Evolutionary conservation across 1,139 yeast genomes (phyloP), one percentile per base, ranked within the genome.

Genomic region (Meyerozyma sp.): DNA sequence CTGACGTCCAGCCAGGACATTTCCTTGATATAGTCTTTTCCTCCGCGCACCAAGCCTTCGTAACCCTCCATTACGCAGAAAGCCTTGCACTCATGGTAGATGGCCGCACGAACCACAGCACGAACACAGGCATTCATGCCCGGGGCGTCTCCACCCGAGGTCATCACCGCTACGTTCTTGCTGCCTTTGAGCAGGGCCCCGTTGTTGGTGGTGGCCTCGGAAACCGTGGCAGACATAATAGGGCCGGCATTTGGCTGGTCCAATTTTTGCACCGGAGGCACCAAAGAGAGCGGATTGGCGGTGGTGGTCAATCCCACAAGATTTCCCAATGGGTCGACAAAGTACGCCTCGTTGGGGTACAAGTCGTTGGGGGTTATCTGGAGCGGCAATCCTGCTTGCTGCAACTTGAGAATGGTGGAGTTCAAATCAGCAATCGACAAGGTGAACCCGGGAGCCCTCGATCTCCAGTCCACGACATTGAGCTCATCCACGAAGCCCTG

Each of bases 91-190:
- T 83, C 87, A 49, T 77, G 69, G 64, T 71, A 81, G 50, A 85
- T 82, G 44, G 87, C 86, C 0, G 91, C 79, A 53, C 94, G 70
- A 8, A 84, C 85, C 42, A 85, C 88, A 1, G 93, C 91, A 52
- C 93, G 72, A 8, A 85, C 93, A 25, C 81, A 84, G 6, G 93
- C 88, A 58, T 83, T 83, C 94, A 85, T 85, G 54, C 94, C 94
- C 16, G 88, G 93, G 40, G 93, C 84, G 61, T 85, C 94, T 57
- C 94, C 94, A 50, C 94, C 94, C 1, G 91, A 83, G 3, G 94
- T 85, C 93, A 85, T 85, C 20, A 85, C 88, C 1, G 87, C 94
- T 46, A 85, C 82, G 59, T 83, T 84, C 65, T 73, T 71, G n/a
- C n/a, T 34, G 10, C 26, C 37, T 5, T 2, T 16, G 14, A 34